phyloP scores from a whole-genome alignment of 768 basidiomycete genomes.

The Lenzites betulinus region DNA sequence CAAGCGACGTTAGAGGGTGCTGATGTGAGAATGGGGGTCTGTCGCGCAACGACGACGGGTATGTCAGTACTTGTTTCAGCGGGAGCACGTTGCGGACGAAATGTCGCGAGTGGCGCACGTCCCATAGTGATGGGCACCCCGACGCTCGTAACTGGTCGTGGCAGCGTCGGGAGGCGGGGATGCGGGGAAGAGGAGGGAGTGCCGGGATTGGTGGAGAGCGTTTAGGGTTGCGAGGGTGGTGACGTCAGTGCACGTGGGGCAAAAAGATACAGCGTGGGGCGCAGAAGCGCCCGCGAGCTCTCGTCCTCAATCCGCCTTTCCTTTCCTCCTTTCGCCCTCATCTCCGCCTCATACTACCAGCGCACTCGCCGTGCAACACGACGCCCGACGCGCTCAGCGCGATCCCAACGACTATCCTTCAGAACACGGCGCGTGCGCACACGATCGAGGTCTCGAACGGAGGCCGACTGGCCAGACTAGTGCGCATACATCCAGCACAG shows the following conservation, averaged over 20 bases:
- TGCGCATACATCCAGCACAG: background rate
- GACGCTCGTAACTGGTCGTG: background rate
- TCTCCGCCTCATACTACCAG: too few relatives aligned
- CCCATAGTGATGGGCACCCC: too few relatives aligned
- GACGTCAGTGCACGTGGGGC: conserved; percentile 20
- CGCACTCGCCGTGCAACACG: too few relatives aligned
- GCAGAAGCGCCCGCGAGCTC: background rate
- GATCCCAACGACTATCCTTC: too few relatives aligned
- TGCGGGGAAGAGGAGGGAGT: background rate
- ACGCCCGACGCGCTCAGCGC: too few relatives aligned
- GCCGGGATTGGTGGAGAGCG: conserved; percentile 9
- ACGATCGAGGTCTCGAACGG: too few relatives aligned
- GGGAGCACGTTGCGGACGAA: background rate
- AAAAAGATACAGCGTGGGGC: conserved; percentile 4
- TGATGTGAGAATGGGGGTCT: conserved; percentile 7
- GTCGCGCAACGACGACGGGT: background rate
- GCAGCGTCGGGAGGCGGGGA: background rate
- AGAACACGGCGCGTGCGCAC: too few relatives aligned
- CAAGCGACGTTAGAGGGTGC: conserved; percentile 12
- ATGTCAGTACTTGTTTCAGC: too few relatives aligned
- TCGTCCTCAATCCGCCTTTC: background rate
- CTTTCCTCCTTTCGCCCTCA: background rate
- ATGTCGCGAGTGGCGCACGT: too few relatives aligned
- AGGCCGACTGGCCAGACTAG: background rate
- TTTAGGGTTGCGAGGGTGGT: conserved; percentile 2